Conservation (phyloP, 495 filamentous ascomycete species). For the Hypoxylon trugodes region DNA sequence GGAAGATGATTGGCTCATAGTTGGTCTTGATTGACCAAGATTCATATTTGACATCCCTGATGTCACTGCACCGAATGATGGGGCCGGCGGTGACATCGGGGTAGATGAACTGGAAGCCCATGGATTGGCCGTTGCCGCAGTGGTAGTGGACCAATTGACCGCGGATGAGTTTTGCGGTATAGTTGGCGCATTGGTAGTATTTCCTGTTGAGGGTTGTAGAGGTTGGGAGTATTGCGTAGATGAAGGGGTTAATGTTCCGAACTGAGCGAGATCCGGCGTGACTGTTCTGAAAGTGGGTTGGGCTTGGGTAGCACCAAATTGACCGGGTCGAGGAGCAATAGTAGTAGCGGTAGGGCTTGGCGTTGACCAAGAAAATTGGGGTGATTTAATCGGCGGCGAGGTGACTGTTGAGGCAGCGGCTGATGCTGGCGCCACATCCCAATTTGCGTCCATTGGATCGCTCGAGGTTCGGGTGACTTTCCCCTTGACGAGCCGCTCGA, state of each 20-base stretch:
- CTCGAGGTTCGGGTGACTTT: conserved; percentile 36
- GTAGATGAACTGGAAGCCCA: conserved; percentile 47
- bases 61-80: conserved; percentile 30
- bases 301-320: conserved; percentile 48
- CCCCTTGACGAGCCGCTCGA: conserved; percentile 88
- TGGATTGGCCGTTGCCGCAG: conserved; percentile 40
- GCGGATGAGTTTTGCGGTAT: conserved; percentile 26
- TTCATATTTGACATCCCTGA: conserved; percentile 46
- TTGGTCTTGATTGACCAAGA: conserved; percentile 45
- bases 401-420: conserved; percentile 35
- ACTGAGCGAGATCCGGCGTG: conserved; percentile 61
- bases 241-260: conserved; percentile 59
- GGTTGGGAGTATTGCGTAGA: conserved; percentile 64
- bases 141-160: conserved; percentile 48
- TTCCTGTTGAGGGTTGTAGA: conserved; percentile 47
- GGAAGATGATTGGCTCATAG: conserved; percentile 44
- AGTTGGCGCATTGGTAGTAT: conserved; percentile 1
- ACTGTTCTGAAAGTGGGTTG: conserved; percentile 62
- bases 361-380: conserved; percentile 70
- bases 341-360: conserved; percentile 49
- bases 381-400: conserved; percentile 45
- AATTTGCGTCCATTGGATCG: conserved; percentile 53
- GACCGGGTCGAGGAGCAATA: conserved; percentile 27
- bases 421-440: conserved; percentile 49
- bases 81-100: conserved; percentile 23